These are phyloP conservation scores for Phialophora chinensis DNA, from an alignment of 2,329 filamentous ascomycete genomes.

Conservation along the genomic window DNA sequence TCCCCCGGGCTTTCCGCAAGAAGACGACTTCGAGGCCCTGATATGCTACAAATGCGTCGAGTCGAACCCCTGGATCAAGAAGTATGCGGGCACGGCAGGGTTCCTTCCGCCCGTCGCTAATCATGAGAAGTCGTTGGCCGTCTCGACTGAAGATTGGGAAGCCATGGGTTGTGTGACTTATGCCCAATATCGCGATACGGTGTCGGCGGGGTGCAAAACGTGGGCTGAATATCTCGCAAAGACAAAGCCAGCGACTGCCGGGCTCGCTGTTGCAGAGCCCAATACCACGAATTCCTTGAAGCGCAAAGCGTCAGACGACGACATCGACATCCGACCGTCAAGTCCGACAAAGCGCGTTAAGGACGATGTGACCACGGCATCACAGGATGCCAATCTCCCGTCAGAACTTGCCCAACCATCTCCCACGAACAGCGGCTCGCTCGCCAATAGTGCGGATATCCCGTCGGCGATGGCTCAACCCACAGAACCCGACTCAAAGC, in stretches of 20 bases:
- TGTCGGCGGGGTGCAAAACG: not conserved
- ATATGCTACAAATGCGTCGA: slow-evolving; percentile 94
- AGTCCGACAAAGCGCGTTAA: slow-evolving; percentile 68
- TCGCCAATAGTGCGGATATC: slow-evolving; percentile 13
- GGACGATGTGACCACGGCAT: slow-evolving; percentile 54
- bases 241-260: not conserved
- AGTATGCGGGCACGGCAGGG: slow-evolving; percentile 77
- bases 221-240: not conserved
- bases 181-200: not conserved
- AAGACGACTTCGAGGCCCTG: slow-evolving; percentile 87
- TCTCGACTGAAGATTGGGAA: not conserved
- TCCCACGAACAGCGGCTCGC: slow-evolving; percentile 27
- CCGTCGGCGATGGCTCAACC: slow-evolving; percentile 28
- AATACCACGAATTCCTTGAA: slow-evolving; percentile 42
- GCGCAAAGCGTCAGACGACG: slow-evolving; percentile 51
- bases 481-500: slow-evolving; percentile 32
- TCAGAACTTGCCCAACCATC: slow-evolving; percentile 42
- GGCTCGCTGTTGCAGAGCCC: not conserved
- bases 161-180: not conserved
- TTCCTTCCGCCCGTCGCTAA: slow-evolving; percentile 77
- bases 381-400: slow-evolving; percentile 53
- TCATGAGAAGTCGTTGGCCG: slow-evolving; percentile 40
- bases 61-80: slow-evolving; percentile 87
- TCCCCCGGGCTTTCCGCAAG: slow-evolving; percentile 83
- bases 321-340: slow-evolving; percentile 33